Evolutionary conservation across 1,284 basidiomycete genomes (phyloP), one percentile per base, ranked within the genome.

Genomic region (Kwoniella shivajii): DNA sequence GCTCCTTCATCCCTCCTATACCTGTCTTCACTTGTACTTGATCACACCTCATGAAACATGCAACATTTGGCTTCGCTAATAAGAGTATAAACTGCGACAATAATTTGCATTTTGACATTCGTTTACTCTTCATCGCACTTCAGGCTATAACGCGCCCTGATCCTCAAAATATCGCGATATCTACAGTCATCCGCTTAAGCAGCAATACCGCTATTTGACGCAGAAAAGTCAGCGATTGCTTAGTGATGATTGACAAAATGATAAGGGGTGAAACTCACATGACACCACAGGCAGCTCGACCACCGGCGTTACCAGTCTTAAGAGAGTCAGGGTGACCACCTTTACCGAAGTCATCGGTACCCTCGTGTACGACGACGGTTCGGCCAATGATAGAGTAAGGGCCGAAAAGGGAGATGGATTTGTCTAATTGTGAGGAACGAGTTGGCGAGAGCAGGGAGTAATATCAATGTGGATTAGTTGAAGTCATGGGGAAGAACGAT

Each of bases 231-330:
- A 50, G 48, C 48, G 6, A 11, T 11, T 5, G 11, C 6, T 22
- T 20, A 5, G 10, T 26, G 2, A 4, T 5, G 29, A 39, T 22
- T 31, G 9, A 29, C 14, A 5, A 7, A 30, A 16, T 3, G 27
- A 31, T 14, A 29, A 16, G 18, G 24, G 14, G 27, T 42, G n/a
- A 31, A 16, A 73, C 74, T 85, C 85, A 86, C 66, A 90, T 87
- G 54, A 89, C 84, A 68, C 88, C 88, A 69, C 88, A 89, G 20
- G 87, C 87, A 33, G 84, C 82, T 56, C 87, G 80, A 42, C 80
- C 84, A 49, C 87, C 87, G 51, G 88, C 86, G 70, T 89, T 88
- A 18, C 88, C 88, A 14, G 86, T 89, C 73, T 84, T 87, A 55
- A 85, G 77, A 30, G 86, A 87, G 63, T 88, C 87, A 20, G 82